Conservation (phyloP, 2,329 filamentous ascomycete species). For the Penicillium concentricum region DNA sequence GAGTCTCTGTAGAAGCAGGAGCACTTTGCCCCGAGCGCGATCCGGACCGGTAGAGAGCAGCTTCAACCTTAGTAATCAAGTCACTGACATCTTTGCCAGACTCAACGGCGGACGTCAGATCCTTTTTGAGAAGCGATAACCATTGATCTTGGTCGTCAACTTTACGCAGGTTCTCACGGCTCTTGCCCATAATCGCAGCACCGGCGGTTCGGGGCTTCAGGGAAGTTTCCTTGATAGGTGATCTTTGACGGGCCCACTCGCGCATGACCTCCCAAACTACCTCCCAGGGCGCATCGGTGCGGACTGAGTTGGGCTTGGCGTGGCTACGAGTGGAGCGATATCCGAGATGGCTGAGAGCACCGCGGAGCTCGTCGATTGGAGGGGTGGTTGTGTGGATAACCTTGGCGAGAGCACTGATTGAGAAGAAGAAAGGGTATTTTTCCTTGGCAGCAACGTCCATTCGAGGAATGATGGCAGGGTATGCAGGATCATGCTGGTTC, state of each 20-base stretch:
- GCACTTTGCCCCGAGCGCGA: conserved; percentile 11
- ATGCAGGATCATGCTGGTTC: conserved; percentile 10
- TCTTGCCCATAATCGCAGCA: conserved; percentile 62
- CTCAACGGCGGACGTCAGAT: conserved; percentile 37
- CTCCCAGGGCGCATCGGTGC: conserved; percentile 88
- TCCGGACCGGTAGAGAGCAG: conserved; percentile 43
- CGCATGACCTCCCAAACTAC: conserved; percentile 91
- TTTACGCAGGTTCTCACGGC: conserved; percentile 32
- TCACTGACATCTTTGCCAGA: conserved; percentile 37
- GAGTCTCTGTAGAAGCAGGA: not conserved
- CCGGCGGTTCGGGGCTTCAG: conserved; percentile 70
- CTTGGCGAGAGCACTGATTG: conserved; percentile 70
- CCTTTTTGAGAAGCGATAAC: conserved; percentile 34
- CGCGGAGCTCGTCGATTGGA: conserved; percentile 73
- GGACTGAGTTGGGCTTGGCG: conserved; percentile 83
- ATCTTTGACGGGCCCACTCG: conserved; percentile 82
- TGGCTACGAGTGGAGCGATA: conserved; percentile 85
- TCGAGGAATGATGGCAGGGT: conserved; percentile 43
- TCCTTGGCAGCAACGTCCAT: conserved; percentile 66
- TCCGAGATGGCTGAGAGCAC: conserved; percentile 76
- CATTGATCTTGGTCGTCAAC: conserved; percentile 35
- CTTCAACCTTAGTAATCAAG: conserved; percentile 45
- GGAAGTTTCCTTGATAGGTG: conserved; percentile 70
- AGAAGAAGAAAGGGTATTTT: conserved; percentile 81
- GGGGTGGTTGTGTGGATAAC: conserved; percentile 78